phyloP scores from a whole-genome alignment of 2,329 filamentous ascomycete genomes.

The Trichophaea hybrida region DNA sequence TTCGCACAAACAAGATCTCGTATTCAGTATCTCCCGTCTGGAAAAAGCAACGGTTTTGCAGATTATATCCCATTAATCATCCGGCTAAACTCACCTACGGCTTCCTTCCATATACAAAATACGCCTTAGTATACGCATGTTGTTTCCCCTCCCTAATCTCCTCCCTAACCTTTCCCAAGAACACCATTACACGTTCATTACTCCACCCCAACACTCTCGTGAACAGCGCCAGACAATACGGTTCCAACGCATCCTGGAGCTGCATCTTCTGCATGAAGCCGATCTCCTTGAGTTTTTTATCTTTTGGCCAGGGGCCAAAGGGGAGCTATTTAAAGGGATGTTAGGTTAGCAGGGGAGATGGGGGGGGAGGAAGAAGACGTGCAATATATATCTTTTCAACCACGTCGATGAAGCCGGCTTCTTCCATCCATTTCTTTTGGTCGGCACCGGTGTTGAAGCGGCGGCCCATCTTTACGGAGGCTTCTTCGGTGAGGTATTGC shows the following conservation, averaged over 20 bases:
- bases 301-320: constrained; percentile 30
- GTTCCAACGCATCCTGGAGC: constrained; percentile 25
- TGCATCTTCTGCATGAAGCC: constrained; percentile 33
- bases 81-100: neutral
- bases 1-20: no score
- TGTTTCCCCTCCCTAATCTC: constrained; percentile 29
- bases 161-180: constrained; percentile 29
- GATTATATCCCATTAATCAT: no score
- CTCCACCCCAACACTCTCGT: constrained; percentile 26
- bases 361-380: constrained; percentile 7
- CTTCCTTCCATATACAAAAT: neutral
- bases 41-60: no score
- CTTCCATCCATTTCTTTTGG: constrained; percentile 12
- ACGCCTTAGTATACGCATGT: constrained; percentile 25
- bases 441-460: neutral
- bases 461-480: neutral
- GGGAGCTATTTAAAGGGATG: constrained; percentile 26
- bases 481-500: neutral
- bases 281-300: constrained; percentile 40
- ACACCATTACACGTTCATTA: constrained; percentile 28
- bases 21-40: no score
- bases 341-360: constrained; percentile 27
- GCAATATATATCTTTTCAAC: constrained; percentile 14
- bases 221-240: constrained; percentile 27
- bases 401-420: constrained; percentile 24